phyloP scores from a whole-genome alignment of 768 basidiomycete species.

The Naganishia onofrii region DNA sequence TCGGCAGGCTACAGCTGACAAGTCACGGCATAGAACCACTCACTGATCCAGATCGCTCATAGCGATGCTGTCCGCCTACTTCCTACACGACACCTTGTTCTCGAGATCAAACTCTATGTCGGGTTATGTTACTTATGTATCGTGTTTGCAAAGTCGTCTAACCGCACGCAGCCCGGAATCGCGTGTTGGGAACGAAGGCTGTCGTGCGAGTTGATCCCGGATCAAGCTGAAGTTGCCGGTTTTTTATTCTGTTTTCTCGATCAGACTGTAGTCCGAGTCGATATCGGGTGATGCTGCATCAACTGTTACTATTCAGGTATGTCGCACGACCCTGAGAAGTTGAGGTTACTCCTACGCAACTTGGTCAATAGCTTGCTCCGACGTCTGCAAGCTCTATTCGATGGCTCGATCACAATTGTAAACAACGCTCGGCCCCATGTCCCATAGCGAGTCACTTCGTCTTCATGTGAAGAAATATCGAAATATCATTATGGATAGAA shows the following conservation, averaged over 20 bases:
- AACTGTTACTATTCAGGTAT: background rate
- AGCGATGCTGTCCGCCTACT: background rate
- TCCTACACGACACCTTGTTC: background rate
- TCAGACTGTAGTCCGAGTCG: background rate
- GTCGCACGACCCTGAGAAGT: background rate
- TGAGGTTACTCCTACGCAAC: background rate
- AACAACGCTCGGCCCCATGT: background rate
- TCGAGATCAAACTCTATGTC: background rate
- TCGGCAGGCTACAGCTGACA: background rate
- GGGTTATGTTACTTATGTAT: too few relatives aligned
- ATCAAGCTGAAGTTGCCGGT: background rate
- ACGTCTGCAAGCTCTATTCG: too few relatives aligned
- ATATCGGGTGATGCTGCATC: background rate
- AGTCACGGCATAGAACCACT: background rate
- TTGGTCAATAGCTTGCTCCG: background rate
- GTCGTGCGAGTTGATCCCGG: background rate
- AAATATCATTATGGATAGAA: background rate
- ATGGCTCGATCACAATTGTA: background rate
- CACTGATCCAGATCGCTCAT: slow-evolving; percentile 32
- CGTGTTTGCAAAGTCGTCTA: background rate
- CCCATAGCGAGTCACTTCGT: background rate
- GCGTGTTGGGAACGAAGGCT: background rate
- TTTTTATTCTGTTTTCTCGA: background rate
- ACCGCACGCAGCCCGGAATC: background rate
- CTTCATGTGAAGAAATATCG: background rate